These are phyloP conservation scores for Paramecium primaurelia DNA, from an alignment of 73 alveolate genomes.

Conservation along the genomic window DNA sequence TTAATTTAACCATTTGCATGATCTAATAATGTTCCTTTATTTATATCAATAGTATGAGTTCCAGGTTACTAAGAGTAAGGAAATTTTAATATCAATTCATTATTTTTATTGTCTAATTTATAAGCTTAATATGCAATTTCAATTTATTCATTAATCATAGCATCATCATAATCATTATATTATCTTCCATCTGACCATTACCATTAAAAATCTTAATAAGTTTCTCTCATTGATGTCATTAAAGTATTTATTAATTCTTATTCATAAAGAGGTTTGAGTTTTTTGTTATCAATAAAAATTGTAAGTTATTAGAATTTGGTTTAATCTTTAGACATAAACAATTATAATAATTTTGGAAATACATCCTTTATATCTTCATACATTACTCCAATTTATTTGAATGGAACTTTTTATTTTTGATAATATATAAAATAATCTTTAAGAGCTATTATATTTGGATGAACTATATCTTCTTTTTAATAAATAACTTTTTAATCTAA, in stretches of 20 bases:
- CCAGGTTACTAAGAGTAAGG: neutral
- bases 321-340: neutral
- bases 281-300: neutral
- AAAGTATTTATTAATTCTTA: neutral
- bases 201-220: neutral
- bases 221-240: neutral
- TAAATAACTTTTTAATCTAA: neutral
- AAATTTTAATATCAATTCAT: neutral
- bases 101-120: neutral
- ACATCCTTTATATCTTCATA: neutral
- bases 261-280: neutral
- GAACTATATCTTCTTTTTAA: neutral
- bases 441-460: neutral
- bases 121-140: neutral
- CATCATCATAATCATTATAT: neutral
- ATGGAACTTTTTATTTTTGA: neutral
- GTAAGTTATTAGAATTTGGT: neutral
- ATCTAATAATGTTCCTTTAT: neutral
- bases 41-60: neutral
- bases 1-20: neutral
- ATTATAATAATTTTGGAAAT: neutral
- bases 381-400: neutral
- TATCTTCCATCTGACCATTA: neutral
- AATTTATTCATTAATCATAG: neutral
- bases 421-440: neutral